These are phyloP conservation scores for Kalmusia sp. DNA, from an alignment of 2,329 filamentous ascomycete genomes.

Conservation along the genomic window DNA sequence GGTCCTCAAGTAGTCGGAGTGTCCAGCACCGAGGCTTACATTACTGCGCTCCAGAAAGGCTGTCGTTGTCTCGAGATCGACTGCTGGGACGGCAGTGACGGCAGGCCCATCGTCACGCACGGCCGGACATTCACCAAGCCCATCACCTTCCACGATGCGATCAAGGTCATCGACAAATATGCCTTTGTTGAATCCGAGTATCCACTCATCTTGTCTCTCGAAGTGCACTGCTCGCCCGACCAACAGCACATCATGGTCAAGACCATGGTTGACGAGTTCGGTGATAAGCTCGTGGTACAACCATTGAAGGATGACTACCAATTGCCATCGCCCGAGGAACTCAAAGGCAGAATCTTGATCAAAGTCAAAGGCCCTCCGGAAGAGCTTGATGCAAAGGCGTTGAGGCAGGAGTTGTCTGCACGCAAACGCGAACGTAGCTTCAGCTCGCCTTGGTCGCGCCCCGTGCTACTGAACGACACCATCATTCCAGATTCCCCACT, in stretches of 20 bases:
- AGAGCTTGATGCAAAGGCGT: conserved; percentile 42
- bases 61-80: conserved; percentile 97
- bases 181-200: conserved; percentile 88
- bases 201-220: conserved; percentile 91
- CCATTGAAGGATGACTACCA: conserved; percentile 72
- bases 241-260: conserved; percentile 90
- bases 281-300: conserved; percentile 77
- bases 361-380: conserved; percentile 87
- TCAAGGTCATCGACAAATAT: conserved; percentile 92
- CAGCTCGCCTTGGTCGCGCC: conserved; percentile 76
- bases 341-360: conserved; percentile 84
- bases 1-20: conserved; percentile 88
- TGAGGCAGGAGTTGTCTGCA: conserved; percentile 43
- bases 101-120: conserved; percentile 87
- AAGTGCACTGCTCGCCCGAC: conserved; percentile 85
- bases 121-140: conserved; percentile 87
- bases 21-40: conserved; percentile 95
- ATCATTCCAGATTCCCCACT: conserved; percentile 57
- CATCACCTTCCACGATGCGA: conserved; percentile 89
- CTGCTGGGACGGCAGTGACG: conserved; percentile 93
- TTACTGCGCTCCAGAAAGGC: conserved; percentile 82
- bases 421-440: conserved; percentile 68
- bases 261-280: conserved; percentile 86
- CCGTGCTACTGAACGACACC: conserved; percentile 65
- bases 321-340: conserved; percentile 84